Percentiles rank a stretch among this genome's conserved stretches.
Conservation (phyloP, 2,329 filamentous ascomycete genomes). For the Colletotrichum echinochloae region DNA sequence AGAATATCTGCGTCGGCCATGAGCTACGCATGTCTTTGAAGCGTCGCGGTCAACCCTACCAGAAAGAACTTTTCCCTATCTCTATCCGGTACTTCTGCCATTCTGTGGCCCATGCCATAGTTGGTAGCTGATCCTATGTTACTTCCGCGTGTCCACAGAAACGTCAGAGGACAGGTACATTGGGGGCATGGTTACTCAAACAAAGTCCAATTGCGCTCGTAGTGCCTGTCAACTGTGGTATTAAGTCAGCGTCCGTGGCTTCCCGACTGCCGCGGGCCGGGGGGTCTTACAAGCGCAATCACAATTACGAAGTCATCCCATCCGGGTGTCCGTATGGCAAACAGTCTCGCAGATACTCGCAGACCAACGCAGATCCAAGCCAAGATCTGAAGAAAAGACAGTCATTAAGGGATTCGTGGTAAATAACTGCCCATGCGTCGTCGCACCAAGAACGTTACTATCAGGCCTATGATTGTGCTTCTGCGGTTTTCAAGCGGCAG, state of each 20-base stretch:
- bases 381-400: background rate
- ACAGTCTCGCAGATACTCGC: conserved; percentile 14
- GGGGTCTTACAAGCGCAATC: conserved; percentile 5
- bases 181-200: background rate
- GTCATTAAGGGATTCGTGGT: background rate
- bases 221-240: conserved; percentile 8
- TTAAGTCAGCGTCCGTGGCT: background rate
- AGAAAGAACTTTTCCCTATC: conserved; percentile 30
- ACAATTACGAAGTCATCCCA: conserved; percentile 29
- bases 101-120: conserved; percentile 19
- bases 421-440: background rate
- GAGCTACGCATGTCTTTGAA: background rate
- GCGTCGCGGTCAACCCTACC: background rate
- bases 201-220: conserved; percentile 19
- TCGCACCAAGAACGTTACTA: conserved; percentile 13
- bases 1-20: conserved; percentile 19
- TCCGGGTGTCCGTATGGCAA: conserved; percentile 2
- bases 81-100: conserved; percentile 12
- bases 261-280: rapidly evolving
- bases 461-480: conserved; percentile 15
- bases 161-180: background rate
- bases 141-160: background rate
- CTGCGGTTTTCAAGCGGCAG: conserved; percentile 21
- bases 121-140: background rate
- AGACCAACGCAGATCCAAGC: conserved; percentile 28